These are phyloP conservation scores for Plasmodium reichenowi DNA, from an alignment of 169 alveolate species.

Conservation along the genomic window DNA sequence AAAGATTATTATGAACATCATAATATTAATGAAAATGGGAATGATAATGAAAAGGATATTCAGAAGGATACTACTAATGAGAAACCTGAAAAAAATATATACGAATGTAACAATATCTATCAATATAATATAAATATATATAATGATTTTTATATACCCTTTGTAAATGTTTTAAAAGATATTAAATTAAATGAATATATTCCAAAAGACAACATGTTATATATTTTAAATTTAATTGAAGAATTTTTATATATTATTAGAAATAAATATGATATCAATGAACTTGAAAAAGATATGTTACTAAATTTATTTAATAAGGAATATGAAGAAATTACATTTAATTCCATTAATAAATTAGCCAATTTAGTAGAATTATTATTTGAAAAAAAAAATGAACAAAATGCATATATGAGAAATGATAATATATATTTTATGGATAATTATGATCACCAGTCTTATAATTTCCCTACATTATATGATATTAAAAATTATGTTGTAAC, in stretches of 20 bases:
- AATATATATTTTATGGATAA: constrained; percentile 12
- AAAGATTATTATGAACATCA: neutral
- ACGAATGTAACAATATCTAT: neutral
- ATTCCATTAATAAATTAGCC: constrained; percentile 53
- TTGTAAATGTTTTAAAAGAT: constrained; percentile 43
- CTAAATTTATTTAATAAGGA: constrained; percentile 42
- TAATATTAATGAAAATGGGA: neutral
- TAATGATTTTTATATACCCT: constrained; percentile 52
- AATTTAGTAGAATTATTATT: constrained; percentile 44
- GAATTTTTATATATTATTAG: constrained; percentile 46
- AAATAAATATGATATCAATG: constrained; percentile 21
- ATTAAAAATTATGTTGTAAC: constrained; percentile 64
- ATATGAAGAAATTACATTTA: constrained; percentile 73
- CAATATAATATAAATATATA: constrained; percentile 21
- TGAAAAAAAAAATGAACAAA: constrained; percentile 11
- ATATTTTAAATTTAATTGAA: constrained; percentile 53
- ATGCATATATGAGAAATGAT: constrained; percentile 2
- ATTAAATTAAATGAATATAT: constrained; percentile 40
- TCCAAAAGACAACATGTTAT: constrained; percentile 50
- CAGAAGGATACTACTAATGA: neutral
- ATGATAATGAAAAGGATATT: neutral
- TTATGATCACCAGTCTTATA: neutral
- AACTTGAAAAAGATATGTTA: constrained; percentile 41
- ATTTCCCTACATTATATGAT: constrained; percentile 51
- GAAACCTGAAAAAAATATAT: neutral